Base-by-base conservation (phyloP, 768 basidiomycete species). In the Austroboletus festivus region DNA sequence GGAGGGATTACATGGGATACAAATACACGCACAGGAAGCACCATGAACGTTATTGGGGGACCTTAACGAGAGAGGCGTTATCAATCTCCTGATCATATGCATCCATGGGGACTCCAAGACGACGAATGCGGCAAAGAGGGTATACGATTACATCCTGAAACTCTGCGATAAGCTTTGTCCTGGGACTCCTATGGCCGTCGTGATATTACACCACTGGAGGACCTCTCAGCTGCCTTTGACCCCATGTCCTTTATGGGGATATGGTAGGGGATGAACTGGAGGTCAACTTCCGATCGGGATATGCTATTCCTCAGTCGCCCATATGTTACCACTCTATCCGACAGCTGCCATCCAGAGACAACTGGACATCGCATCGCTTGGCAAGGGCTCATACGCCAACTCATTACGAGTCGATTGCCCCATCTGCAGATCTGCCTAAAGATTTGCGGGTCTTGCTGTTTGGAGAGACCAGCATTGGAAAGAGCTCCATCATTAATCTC, bases 371-470 rank as follows among this genome's bases (percentile, higher is more conserved):
- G 50, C 44, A 48, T 35, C n/a, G 16, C 38, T 15, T 62, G 61
- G 34, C 61, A 44, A 45, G 37, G 31, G 3, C 58, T 55, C 45
- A 50, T 49, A 22, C 61, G 55, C 43, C 35, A 47, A 9, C 55
- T 63, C 18, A 58, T 62, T 5, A 20, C 41, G 8, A 22, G 30
- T 15, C 45, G 47, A 10, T 48, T 58, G 6, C 61, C 55, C 23
- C 54, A 39, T 20, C 52, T 54, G 12, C 56, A 44, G 2, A 63
- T 53, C 48, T 52, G 10, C 56, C 61, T 3, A 60, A 53, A 18
- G 58, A 60, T n/a, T 12, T 63, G 22, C 61, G 73, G 39, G 55
- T 74, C 31, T 48, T 75, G 16, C 33, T 75, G 16, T 75, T 75
- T 37, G 74, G 74, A 1, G 72, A 73, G 52, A 65, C 58, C 0